Evolutionary conservation across 2,329 filamentous ascomycete genomes (phyloP).

Genomic region (Exophiala sideris): DNA sequence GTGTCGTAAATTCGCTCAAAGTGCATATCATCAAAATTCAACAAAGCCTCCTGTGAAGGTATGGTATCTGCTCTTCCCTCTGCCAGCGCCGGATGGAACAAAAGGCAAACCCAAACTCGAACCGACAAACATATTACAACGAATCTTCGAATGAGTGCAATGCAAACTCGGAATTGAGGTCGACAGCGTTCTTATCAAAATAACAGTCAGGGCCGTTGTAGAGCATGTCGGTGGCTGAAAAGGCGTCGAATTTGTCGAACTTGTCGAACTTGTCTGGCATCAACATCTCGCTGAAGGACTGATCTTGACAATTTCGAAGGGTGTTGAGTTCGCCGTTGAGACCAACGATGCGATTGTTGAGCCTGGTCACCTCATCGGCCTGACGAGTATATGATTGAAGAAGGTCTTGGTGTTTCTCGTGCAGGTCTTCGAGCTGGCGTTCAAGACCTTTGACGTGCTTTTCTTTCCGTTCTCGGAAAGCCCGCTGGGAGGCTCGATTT

Average conservation of each 20-base stretch:
- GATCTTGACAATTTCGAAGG: conserved; percentile 24
- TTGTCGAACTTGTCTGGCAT: conserved; percentile 30
- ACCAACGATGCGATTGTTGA: conserved; percentile 30
- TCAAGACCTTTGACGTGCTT: conserved; percentile 84
- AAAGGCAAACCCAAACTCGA: background rate
- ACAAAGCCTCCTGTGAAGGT: background rate
- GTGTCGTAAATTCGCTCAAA: background rate
- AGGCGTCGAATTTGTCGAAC: conserved; percentile 30
- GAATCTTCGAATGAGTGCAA: conserved; percentile 28
- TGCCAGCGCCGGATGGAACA: conserved; percentile 2
- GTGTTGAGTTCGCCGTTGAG: conserved; percentile 29
- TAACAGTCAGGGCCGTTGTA: conserved; percentile 27
- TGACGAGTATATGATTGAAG: conserved; percentile 34
- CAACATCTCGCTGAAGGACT: conserved; percentile 27
- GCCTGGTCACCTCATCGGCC: conserved; percentile 30
- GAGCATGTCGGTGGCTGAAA: conserved; percentile 27
- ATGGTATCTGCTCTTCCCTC: conserved; percentile 15
- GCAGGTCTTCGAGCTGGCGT: conserved; percentile 67
- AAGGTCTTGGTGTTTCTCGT: conserved; percentile 33
- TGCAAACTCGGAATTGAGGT: conserved; percentile 27
- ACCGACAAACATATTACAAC: conserved; percentile 7
- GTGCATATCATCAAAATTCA: background rate
- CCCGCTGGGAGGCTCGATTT: conserved; percentile 86
- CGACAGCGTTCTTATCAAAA: conserved; percentile 28
- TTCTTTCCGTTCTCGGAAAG: conserved; percentile 92